Evolutionary conservation across 2,329 filamentous ascomycete species (phyloP).

Genomic region (Aspergillaceae sp.): DNA sequence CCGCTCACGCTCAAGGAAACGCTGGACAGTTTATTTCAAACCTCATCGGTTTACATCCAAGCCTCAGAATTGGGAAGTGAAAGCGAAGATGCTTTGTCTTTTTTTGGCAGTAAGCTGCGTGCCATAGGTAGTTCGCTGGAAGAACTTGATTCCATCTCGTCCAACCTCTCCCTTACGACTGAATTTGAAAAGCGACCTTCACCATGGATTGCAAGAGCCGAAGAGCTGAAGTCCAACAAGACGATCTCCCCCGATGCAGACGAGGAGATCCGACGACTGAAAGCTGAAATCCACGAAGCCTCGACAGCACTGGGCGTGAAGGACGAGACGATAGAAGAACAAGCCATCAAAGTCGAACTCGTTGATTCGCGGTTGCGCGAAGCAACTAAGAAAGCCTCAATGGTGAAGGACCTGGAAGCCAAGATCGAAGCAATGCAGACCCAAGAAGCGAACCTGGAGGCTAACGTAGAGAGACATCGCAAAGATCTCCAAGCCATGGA

Average conservation of each 20-base stretch:
- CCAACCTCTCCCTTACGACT: slow-evolving; percentile 61
- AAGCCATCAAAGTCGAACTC: slow-evolving; percentile 86
- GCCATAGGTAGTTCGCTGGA: slow-evolving; percentile 55
- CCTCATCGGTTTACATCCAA: slow-evolving; percentile 17
- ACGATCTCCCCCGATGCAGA: slow-evolving; percentile 72
- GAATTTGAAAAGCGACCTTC: slow-evolving; percentile 69
- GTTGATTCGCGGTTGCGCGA: slow-evolving; percentile 82
- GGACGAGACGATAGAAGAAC: slow-evolving; percentile 75
- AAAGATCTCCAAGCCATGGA: slow-evolving; percentile 30
- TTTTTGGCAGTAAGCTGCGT: slow-evolving; percentile 60
- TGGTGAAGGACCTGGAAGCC: slow-evolving; percentile 36
- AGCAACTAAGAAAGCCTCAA: slow-evolving; percentile 62
- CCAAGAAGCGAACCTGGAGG: slow-evolving; percentile 25
- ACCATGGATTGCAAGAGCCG: slow-evolving; percentile 76
- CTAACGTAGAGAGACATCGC: slow-evolving; percentile 26
- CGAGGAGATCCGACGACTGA: slow-evolving; percentile 71
- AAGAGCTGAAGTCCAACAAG: slow-evolving; percentile 75
- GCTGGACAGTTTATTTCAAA: slow-evolving; percentile 47
- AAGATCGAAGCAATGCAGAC: slow-evolving; percentile 33
- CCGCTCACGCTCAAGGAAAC: slow-evolving; percentile 61
- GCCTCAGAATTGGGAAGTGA: slow-evolving; percentile 20
- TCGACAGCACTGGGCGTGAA: slow-evolving; percentile 62
- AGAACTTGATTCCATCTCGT: slow-evolving; percentile 62
- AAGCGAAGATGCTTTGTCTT: slow-evolving; percentile 55
- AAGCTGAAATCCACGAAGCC: slow-evolving; percentile 70